Base-by-base conservation (phyloP, 2,329 filamentous ascomycete species). In the Colletotrichum limetticola region DNA sequence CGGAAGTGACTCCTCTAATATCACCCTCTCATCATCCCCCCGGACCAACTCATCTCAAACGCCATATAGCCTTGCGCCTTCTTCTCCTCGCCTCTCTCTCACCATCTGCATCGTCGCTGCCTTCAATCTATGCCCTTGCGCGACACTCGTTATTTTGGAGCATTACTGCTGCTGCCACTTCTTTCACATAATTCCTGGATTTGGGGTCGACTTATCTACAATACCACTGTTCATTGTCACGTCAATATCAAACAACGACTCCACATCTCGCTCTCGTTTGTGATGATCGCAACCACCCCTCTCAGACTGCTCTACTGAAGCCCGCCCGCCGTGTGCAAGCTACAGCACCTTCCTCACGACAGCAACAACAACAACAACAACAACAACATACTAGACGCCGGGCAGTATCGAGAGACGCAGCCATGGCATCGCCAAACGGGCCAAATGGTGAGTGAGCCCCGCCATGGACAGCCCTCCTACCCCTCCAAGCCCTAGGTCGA, bases 341-440 rank as follows among this genome's bases (percentile, higher is more conserved):
- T 35, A 28, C 60, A n/a, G 55, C 30, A 19, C 22, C 19, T 30
- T 28, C 26, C 37, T n/a, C 49, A 37, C 56, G 49, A 61, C 24
- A 24, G 35, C 42, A 14, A 35, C 30, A 11, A n/a, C 22, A 64
- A 19, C 55, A 11, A n/a, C 22, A 64, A 19, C 55, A 19, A 19
- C 12, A 42, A 49, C 11, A 16, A 35, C 24, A 16, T 11, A 22
- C 59, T 35, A 11, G 35, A 26, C 37, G 24, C 57, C 61, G 8
- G 30, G 30, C 30, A 53, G 62, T n/a, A 62, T 24, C 14, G 22
- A 65, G 28, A 37, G 28, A 37, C 46, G 63, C 61, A 42, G 56
- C 22, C 73, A 75, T 75, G 74, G 74, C 72, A 35, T 70, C 74
- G 56, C 62, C 74, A 37, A 74, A 75, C 55, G 66, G 69, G 24